Evolutionary conservation across 225 moss, liverwort and hornwort species (phyloP).

Genomic region (Anthoceros angustus): DNA sequence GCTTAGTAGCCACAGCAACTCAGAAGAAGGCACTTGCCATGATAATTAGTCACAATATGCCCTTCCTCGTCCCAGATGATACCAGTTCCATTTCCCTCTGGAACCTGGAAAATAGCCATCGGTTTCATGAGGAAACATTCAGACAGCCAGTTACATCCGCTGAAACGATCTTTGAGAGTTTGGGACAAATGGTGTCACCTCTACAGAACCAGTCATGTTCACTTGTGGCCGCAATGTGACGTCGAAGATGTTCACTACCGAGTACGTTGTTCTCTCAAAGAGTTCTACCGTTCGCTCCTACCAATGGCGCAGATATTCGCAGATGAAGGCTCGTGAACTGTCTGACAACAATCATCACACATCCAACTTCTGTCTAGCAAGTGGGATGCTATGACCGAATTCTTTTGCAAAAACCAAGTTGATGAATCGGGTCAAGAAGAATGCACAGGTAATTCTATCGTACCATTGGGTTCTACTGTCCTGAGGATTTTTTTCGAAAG

Average conservation of each 20-base stretch:
- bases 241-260: conserved; percentile 56
- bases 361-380: not conserved
- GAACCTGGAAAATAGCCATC: conserved; percentile 25
- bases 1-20: not conserved
- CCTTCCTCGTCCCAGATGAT: conserved; percentile 59
- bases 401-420: too few relatives aligned
- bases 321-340: not conserved
- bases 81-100: conserved; percentile 61
- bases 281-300: conserved; percentile 57
- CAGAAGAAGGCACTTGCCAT: conserved; percentile 22
- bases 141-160: not conserved
- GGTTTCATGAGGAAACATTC: not conserved
- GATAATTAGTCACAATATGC: conserved; percentile 51
- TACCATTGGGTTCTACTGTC: too few relatives aligned
- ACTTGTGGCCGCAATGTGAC: conserved; percentile 51
- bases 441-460: too few relatives aligned
- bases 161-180: not conserved
- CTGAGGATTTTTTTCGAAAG: too few relatives aligned
- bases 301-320: conserved; percentile 1
- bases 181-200: conserved; percentile 17
- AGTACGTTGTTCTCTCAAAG: conserved; percentile 58
- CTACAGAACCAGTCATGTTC: conserved; percentile 53
- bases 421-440: too few relatives aligned
- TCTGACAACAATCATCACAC: conserved; percentile 1
- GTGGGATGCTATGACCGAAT: not conserved